Conservation (phyloP, 116 monocot genomes). For the Papilionanthe hybrid region DNA sequence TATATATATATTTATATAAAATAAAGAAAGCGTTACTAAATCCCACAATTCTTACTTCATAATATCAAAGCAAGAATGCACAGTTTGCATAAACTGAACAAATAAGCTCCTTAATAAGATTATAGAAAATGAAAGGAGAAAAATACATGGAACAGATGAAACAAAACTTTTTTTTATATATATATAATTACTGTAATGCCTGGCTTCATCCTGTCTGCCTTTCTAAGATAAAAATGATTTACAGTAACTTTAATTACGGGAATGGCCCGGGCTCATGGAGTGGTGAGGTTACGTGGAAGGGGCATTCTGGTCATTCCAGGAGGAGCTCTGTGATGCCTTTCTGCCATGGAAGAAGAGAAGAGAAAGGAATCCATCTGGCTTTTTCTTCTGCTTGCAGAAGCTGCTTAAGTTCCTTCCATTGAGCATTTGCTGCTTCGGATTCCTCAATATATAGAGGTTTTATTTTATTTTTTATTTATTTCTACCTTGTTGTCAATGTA, state of each 20-base stretch:
- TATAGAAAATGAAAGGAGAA: background rate
- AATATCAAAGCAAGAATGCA: no score
- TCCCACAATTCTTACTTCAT: no score
- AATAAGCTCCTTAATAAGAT: background rate
- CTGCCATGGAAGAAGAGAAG: background rate
- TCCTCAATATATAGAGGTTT: no score
- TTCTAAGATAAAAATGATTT: background rate
- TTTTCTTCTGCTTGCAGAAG: background rate
- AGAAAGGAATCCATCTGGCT: background rate
- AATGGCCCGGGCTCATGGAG: background rate
- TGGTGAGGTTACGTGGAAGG: no score
- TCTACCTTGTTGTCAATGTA: no score
- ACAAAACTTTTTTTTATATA: background rate
- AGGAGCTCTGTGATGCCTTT: background rate
- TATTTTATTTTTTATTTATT: no score
- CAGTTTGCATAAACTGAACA: no score
- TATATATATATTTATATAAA: no score
- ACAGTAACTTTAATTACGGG: background rate
- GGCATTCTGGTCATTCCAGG: background rate
- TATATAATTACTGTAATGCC: background rate
- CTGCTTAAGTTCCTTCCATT: no score
- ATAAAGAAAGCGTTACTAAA: no score
- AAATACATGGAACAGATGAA: background rate
- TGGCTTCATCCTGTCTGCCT: constrained; percentile 3
- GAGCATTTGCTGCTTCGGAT: no score